Base-by-base conservation (phyloP, 1,284 basidiomycete species). In the Trichosporon sp. region DNA sequence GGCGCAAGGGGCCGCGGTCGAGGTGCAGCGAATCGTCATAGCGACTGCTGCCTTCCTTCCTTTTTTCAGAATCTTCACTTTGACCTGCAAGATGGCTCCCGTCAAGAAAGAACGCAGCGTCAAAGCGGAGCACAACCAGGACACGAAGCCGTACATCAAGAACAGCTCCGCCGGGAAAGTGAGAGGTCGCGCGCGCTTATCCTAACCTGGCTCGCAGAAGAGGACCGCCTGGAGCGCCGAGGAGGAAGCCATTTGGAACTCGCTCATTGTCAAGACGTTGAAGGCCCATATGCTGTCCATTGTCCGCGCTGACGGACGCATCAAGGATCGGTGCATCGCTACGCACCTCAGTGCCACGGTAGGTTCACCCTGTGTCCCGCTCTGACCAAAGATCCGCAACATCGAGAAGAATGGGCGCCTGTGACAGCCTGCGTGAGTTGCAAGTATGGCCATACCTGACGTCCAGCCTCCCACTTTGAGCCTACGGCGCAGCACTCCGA, bases 291-390 rank as follows among this genome's bases (percentile, higher is more conserved):
- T 69, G 32, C 68, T 67, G 40, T 32, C 59, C 4, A 62, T 54
- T 8, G 60, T 73, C 49, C 72, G 69, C 56, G 49, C 33, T 10
- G 74, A 76, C 40, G 71, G 71, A 2, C 58, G 74, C 16, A 57
- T 77, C 16, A 69, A 44, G 58, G 25, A 56, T 34, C 72, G 65
- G 59, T 70, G n/a, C 66, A 64, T 19, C 31, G 56, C 31, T 61
- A 63, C 70, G 23, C 71, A 74, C 59, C 56, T 67, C 23, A 62
- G 61, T 9, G 69, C 73, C 19, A 58, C 71, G 54, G 74, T 75
- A 40, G 64, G 75, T 72, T 19, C 4, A 10, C 1, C 4, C 3
- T 4, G 0, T 8, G n/a, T 13, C 7, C 10, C 5, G 1, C 2
- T 32, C 57, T 67, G 29, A 62, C 19, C 25, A n/a, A 32, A 67